A percentile compares a stretch with the other conserved stretches of the same genome.
phyloP scores from a whole-genome alignment of 148 eudicot species.

The Rhododendron ferrugineum region DNA sequence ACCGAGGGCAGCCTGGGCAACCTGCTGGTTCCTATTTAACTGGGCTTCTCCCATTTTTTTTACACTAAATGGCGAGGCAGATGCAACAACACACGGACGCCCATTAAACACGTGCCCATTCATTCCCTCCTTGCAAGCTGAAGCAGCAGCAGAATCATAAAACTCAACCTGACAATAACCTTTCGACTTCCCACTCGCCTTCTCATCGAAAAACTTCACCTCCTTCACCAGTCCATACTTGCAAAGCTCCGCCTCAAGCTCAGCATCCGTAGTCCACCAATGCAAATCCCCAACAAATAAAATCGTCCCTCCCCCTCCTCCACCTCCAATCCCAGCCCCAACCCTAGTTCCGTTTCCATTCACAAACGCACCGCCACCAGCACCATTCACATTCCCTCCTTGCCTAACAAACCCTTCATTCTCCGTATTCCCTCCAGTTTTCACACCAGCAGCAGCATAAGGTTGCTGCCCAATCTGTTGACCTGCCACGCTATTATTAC shows the following conservation, averaged over 20 bases:
- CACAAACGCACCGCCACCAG: slow-evolving; percentile 26
- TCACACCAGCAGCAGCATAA: slow-evolving; percentile 21
- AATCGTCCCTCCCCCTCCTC: slow-evolving; percentile 45
- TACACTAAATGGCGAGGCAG: slow-evolving; percentile 65
- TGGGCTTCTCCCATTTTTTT: slow-evolving; percentile 77
- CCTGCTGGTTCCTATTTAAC: slow-evolving; percentile 48
- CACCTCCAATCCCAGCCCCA: slow-evolving; percentile 21
- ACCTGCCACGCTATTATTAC: slow-evolving; percentile 20
- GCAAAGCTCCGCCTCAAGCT: slow-evolving; percentile 60
- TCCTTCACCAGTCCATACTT: slow-evolving; percentile 82
- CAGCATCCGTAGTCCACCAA: slow-evolving; percentile 98
- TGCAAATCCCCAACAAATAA: slow-evolving; percentile 90
- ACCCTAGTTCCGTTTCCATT: slow-evolving; percentile 24
- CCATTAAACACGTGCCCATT: slow-evolving; percentile 77
- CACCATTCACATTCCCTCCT: slow-evolving; percentile 39
- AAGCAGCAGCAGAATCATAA: slow-evolving; percentile 57
- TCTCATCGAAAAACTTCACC: slow-evolving; percentile 82
- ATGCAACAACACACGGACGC: slow-evolving; percentile 77
- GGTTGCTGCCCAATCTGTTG: slow-evolving; percentile 33
- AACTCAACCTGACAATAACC: slow-evolving; percentile 51
- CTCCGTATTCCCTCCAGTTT: slow-evolving; percentile 27
- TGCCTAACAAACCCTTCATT: slow-evolving; percentile 38
- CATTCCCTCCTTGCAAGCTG: slow-evolving; percentile 84
- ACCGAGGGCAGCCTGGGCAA: slow-evolving; percentile 11
- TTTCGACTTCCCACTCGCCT: slow-evolving; percentile 75